Base-by-base conservation (phyloP, 192 early-diverging fungal species). In the Coemansia sp. region DNA sequence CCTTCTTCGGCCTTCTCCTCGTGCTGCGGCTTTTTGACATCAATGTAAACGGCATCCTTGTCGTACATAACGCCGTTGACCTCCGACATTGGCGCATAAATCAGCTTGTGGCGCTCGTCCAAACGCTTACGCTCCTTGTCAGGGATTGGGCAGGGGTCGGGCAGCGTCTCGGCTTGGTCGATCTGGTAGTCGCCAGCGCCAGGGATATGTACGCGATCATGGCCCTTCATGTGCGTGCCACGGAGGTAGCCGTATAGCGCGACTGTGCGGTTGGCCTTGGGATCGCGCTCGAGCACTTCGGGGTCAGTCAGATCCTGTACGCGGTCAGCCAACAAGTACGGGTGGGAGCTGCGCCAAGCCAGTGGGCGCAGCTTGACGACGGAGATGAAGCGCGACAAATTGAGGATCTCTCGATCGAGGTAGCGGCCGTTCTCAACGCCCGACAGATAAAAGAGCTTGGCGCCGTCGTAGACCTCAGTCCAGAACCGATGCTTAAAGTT, bases 381-480 rank as follows among this genome's bases (percentile, higher is more conserved):
- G n/a, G 96, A 97, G 49, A 99, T 96, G 76, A 98, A 99, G 29
- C 98, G 87, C 41, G 95, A 94, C 41, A 99, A 72, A 78, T 99
- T 99, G 74, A 95, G 79, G 65, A 98, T 89, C 74, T 99, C 98
- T 72, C 90, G 91, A 72, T 97, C 95, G 31, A 93, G 87, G 76
- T 99, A 99, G 41, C 90, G 88, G 39, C 95, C 95, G 72, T 98
- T 95, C 80, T 97, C 93, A 24, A 98, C 85, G 29, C 98, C 96
- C 5, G 95, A 95, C n/a, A 99, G 85, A 71, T 98, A 98, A 70
- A 99, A 99, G 16, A 99, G 85, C 83, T 99, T 99, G 63, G 98
- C 98, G 22, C 98, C 98, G 70, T 99, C 93, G 78, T 99, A 97
- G 65, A 98, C 98, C 75, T 99, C 98, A n/a, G 98, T 97, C 98